These are phyloP conservation scores for Fagopyrum tataricum DNA, from an alignment of 148 eudicot species.

Conservation along the genomic window DNA sequence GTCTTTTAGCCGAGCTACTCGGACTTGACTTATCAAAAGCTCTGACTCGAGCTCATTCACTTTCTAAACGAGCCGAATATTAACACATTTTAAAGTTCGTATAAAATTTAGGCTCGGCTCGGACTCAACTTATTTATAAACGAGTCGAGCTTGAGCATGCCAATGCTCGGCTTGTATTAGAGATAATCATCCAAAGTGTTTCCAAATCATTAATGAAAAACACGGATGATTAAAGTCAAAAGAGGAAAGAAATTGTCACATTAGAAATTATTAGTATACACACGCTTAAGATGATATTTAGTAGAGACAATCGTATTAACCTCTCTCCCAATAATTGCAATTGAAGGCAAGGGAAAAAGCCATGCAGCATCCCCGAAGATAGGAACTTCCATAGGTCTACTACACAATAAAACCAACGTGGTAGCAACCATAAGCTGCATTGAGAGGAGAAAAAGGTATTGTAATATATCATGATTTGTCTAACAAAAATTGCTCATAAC, in stretches of 20 bases:
- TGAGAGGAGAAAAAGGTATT: conserved; percentile 7
- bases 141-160: no score
- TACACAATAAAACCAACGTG: conserved; percentile 85
- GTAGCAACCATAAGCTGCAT: conserved; percentile 99
- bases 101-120: no score
- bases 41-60: no score
- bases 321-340: conserved; percentile 96
- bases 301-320: conserved; percentile 22
- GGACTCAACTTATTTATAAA: no score
- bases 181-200: neutral
- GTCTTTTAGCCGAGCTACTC: no score
- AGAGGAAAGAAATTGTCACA: neutral
- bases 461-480: neutral
- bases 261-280: neutral
- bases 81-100: no score
- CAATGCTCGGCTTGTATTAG: no score
- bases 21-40: no score
- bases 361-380: conserved; percentile 67
- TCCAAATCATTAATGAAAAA: neutral
- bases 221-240: neutral
- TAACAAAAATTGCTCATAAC: neutral
- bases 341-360: conserved; percentile 81
- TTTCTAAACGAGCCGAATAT: no score
- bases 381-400: conserved; percentile 64
- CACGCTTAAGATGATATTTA: neutral